Percentiles rank a stretch among this genome's conserved stretches.
phyloP scores from a whole-genome alignment of 2,329 filamentous ascomycete species.

The Talaromyces piceae region DNA sequence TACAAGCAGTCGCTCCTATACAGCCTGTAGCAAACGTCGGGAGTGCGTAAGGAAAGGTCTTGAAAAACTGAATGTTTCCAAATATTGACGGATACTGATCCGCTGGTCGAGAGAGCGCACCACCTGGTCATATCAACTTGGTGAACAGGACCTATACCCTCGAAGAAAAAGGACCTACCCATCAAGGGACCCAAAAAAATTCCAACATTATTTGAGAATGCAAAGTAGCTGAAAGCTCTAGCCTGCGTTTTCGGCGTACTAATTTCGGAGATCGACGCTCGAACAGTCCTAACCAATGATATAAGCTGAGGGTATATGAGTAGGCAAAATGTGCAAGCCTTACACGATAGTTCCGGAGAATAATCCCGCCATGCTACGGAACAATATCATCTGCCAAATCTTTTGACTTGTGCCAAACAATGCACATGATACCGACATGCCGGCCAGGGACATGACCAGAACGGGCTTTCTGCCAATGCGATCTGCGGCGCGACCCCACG shows the following conservation, averaged over 20 bases:
- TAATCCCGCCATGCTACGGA: conserved; percentile 62
- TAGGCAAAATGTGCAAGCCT: conserved; percentile 6
- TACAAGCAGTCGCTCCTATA: conserved; percentile 48
- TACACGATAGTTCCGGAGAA: conserved; percentile 65
- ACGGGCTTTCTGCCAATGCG: conserved; percentile 64
- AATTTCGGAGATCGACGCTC: conserved; percentile 70
- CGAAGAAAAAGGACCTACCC: conserved; percentile 21
- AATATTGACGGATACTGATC: conserved; percentile 56
- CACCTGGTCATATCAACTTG: conserved; percentile 41
- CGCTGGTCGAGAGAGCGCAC: conserved; percentile 60
- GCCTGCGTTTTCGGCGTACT: conserved; percentile 65
- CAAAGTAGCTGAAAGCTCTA: conserved; percentile 66
- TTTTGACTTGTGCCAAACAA: conserved; percentile 61
- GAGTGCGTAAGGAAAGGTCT: conserved; percentile 59
- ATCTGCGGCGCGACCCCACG: conserved; percentile 64
- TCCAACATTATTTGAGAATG: conserved; percentile 66
- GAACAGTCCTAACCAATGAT: conserved; percentile 47
- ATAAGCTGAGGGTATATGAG: not conserved
- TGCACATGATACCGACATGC: conserved; percentile 53
- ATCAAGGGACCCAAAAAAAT: conserved; percentile 65
- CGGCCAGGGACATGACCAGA: conserved; percentile 58
- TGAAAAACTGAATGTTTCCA: conserved; percentile 50
- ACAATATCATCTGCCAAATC: conserved; percentile 68
- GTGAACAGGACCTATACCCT: conserved; percentile 2
- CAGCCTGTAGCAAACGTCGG: conserved; percentile 52